Evolutionary conservation across 129 eudicot species (phyloP).

Genomic region (Flaveria bidentis): DNA sequence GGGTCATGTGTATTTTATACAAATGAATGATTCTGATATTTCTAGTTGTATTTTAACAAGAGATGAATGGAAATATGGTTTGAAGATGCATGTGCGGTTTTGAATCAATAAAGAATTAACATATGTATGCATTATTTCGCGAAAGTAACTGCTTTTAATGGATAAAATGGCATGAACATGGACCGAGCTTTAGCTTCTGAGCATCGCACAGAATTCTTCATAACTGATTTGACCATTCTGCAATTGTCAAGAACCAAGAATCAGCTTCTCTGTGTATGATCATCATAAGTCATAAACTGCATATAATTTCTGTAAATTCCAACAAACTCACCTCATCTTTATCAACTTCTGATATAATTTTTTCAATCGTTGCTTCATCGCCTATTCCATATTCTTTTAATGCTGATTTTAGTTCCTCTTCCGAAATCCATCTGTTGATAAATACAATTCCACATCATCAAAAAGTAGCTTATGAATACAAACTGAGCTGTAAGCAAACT

Average conservation of each 20-base stretch:
- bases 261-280: not conserved
- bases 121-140: not conserved
- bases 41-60: not conserved
- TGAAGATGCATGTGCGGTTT: not conserved
- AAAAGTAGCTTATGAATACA: not conserved
- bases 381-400: slow-evolving; percentile 5
- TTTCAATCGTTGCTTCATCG: slow-evolving; percentile 18
- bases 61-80: not conserved
- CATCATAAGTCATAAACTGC: slow-evolving; percentile 1
- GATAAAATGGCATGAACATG: not conserved
- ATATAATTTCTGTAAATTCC: not conserved
- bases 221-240: slow-evolving; percentile 30
- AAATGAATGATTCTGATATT: slow-evolving; percentile 14
- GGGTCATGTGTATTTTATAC: slow-evolving; percentile 1
- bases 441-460: not conserved
- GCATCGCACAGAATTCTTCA: slow-evolving; percentile 26
- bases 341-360: slow-evolving; percentile 23
- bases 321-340: slow-evolving; percentile 20
- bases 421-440: not conserved
- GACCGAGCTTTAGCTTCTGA: slow-evolving; percentile 18
- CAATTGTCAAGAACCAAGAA: slow-evolving; percentile 6
- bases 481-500: not conserved
- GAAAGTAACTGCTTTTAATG: not conserved
- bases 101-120: not conserved
- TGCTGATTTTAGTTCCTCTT: slow-evolving; percentile 16